phyloP scores from a whole-genome alignment of 2,329 filamentous ascomycete genomes.

The Simplicillium sp. region DNA sequence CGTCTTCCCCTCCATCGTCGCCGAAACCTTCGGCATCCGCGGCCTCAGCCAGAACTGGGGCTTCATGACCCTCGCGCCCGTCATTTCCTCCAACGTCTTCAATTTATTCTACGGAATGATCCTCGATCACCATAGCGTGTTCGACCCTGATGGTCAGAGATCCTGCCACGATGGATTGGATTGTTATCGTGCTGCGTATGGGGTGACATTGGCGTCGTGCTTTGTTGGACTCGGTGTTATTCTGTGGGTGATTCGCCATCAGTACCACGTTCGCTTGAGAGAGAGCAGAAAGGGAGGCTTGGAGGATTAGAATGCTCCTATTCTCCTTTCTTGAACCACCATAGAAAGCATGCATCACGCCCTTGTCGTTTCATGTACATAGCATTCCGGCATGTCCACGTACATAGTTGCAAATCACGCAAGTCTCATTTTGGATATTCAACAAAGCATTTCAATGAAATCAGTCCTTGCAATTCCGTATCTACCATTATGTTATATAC shows the following conservation, averaged over 20 bases:
- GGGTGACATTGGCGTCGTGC: constrained; percentile 66
- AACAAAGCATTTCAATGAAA: no score
- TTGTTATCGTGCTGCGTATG: constrained; percentile 78
- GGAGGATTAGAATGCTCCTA: constrained; percentile 18
- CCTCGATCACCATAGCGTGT: constrained; percentile 69
- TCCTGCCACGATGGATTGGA: constrained; percentile 67
- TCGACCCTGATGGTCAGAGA: constrained; percentile 59
- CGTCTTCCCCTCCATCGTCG: constrained; percentile 81
- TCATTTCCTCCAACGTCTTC: constrained; percentile 82
- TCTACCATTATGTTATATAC: not conserved
- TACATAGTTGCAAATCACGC: no score
- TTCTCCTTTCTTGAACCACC: no score
- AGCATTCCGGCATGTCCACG: no score
- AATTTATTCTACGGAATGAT: constrained; percentile 83
- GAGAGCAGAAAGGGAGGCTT: constrained; percentile 27
- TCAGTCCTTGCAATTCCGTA: not conserved
- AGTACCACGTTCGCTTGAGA: constrained; percentile 30
- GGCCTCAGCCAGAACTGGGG: constrained; percentile 95
- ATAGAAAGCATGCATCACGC: no score
- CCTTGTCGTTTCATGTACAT: no score
- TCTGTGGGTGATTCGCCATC: constrained; percentile 59
- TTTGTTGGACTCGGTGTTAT: constrained; percentile 58
- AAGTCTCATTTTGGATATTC: no score
- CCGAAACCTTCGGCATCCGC: constrained; percentile 83
- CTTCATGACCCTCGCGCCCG: constrained; percentile 81